Conservation (phyloP, 2,329 filamentous ascomycete genomes). For the Cordyceps fumosorosea region DNA sequence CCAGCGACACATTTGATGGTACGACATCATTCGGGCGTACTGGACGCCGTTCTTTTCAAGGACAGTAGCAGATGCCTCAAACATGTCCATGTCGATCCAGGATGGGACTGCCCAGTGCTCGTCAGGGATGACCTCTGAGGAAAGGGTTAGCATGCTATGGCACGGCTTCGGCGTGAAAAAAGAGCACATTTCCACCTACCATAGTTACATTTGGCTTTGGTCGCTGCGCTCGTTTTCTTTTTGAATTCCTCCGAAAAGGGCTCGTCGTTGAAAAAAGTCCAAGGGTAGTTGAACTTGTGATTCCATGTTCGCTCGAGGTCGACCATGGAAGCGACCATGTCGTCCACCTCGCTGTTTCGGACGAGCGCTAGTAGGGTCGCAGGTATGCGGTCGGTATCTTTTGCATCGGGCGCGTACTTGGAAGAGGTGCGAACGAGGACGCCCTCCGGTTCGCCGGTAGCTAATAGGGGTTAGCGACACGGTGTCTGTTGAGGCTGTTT, state of each 20-base stretch:
- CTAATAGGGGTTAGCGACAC: slow-evolving; percentile 40
- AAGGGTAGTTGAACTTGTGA: slow-evolving; percentile 97
- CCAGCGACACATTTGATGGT: slow-evolving; percentile 99
- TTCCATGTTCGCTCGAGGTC: slow-evolving; percentile 97
- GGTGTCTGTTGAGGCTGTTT: background rate
- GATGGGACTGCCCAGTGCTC: slow-evolving; percentile 89
- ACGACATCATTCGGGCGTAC: slow-evolving; percentile 82
- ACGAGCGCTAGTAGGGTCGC: slow-evolving; percentile 89
- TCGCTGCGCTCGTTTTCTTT: slow-evolving; percentile 67
- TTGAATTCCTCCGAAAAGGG: slow-evolving; percentile 95
- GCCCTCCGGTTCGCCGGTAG: slow-evolving; percentile 76
- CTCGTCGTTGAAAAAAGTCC: slow-evolving; percentile 98
- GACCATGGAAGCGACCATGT: slow-evolving; percentile 79
- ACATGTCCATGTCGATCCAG: slow-evolving; percentile 88
- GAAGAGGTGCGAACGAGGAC: slow-evolving; percentile 65
- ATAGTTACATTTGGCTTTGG: slow-evolving; percentile 82
- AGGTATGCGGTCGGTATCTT: slow-evolving; percentile 77
- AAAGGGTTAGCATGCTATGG: slow-evolving; percentile 13
- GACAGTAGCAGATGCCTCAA: slow-evolving; percentile 74
- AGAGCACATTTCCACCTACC: slow-evolving; percentile 43
- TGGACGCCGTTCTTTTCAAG: slow-evolving; percentile 81
- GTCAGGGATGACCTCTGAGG: slow-evolving; percentile 74
- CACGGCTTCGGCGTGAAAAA: slow-evolving; percentile 1
- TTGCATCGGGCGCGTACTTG: slow-evolving; percentile 70
- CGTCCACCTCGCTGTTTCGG: slow-evolving; percentile 79